Base-by-base conservation (phyloP, 1,139 yeast species). In the Candida tropicalis region DNA sequence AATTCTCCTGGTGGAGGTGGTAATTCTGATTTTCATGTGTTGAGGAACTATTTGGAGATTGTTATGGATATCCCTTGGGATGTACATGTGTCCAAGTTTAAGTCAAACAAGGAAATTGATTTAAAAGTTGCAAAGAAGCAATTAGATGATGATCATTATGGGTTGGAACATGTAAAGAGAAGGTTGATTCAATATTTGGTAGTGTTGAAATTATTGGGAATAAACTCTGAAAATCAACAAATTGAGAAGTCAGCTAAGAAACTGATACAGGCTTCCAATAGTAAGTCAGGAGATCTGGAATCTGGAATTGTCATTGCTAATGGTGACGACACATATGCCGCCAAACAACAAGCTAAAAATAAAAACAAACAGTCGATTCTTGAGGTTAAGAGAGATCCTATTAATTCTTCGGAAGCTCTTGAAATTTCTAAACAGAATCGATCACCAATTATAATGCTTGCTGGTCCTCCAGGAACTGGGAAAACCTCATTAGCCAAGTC, bases 401-500 rank as follows among this genome's bases (percentile, higher is more conserved):
- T 18, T 9, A 5, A 10, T 13, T 31, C 35, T 5, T 17, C 38
- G 27, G 56, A 60, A 40, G 57, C 66, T 0, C 46, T 66, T n/a
- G 52, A 62, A 33, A 63, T 67, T 9, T 61, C 70, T 2, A 66
- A 62, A 39, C 59, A 60, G 41, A 73, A 73, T 51, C 80, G 78
- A 56, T 77, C 93, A 6, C 93, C 96, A 22, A 88, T 89, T 39
- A 71, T 91, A 37, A 75, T 89, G 64, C 71, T 91, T 46, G 90
- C 90, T 3, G 97, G 97, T 0, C 97, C 97, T 8, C 97, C 97
- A 0, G 97, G 97, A 38, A 96, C 90, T 6, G 97, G 97, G 32
- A 90, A 90, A 60, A 90, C 97, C 0, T 87, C 96, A 2, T 72
- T 90, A 47, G 97, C 96, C 3, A 84, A 84, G 58, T 86, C 96